A percentile compares a stretch with the other conserved stretches of the same genome.
phyloP scores from a whole-genome alignment of 2,329 filamentous ascomycete genomes.

The Chaetomium strumarium region DNA sequence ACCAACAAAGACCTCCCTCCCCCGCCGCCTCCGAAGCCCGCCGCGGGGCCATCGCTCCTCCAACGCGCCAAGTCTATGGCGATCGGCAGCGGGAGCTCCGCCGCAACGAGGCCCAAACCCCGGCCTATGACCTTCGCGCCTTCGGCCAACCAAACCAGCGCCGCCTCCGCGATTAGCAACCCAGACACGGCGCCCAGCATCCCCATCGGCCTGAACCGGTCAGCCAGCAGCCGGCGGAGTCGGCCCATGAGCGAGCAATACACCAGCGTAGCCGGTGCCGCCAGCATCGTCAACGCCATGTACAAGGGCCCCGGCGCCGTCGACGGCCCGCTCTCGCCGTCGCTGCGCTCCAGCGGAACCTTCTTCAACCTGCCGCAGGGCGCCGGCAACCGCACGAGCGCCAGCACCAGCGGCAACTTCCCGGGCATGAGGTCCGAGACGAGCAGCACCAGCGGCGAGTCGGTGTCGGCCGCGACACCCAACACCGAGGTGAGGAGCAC shows the following conservation, averaged over 20 bases:
- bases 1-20: constrained; percentile 81
- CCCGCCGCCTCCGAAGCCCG: constrained; percentile 51
- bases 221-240: constrained; percentile 46
- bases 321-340: constrained; percentile 56
- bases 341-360: constrained; percentile 54
- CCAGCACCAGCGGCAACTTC: constrained; percentile 58
- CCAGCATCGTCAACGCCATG: constrained; percentile 81
- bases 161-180: constrained; percentile 45
- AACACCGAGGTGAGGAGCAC: constrained; percentile 38
- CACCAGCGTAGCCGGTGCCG: constrained; percentile 50
- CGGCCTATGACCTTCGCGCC: constrained; percentile 56
- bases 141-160: constrained; percentile 16
- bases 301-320: constrained; percentile 62
- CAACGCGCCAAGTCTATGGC: constrained; percentile 59
- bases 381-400: constrained; percentile 41
- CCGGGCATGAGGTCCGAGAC: constrained; percentile 64
- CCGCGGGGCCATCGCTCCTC: constrained; percentile 43
- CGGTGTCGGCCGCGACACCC: constrained; percentile 34
- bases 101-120: constrained; percentile 39
- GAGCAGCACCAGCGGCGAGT: constrained; percentile 62
- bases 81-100: constrained; percentile 32
- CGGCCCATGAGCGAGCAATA: constrained; percentile 61
- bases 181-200: constrained; percentile 72
- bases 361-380: constrained; percentile 51
- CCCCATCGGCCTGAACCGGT: constrained; percentile 56